These are phyloP conservation scores for Botrytis byssoidea DNA, from an alignment of 2,329 filamentous ascomycete species.

Conservation along the genomic window DNA sequence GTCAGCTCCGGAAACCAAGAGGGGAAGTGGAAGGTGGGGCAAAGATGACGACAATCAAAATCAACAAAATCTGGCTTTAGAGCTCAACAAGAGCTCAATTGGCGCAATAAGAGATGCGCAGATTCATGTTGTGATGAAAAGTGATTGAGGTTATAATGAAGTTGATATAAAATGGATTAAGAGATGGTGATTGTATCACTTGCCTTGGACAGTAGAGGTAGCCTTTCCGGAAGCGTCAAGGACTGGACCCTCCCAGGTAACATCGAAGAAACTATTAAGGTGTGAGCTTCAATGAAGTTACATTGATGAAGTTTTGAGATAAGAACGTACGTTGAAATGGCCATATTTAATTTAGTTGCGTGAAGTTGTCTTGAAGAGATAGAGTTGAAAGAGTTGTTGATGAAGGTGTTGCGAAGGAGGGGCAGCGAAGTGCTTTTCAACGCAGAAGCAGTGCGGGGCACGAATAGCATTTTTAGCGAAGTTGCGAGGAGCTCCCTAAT, in stretches of 20 bases:
- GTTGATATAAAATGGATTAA: slow-evolving; percentile 18
- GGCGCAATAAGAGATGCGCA: background rate
- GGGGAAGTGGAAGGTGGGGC: slow-evolving; percentile 22
- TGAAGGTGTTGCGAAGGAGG: slow-evolving; percentile 23
- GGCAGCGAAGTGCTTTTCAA: slow-evolving; percentile 23
- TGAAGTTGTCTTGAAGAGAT: slow-evolving; percentile 51
- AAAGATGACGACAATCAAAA: slow-evolving; percentile 27
- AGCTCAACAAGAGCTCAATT: slow-evolving; percentile 21
- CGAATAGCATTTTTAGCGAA: slow-evolving; percentile 23
- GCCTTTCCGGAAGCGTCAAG: slow-evolving; percentile 58
- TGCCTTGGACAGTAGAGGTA: slow-evolving; percentile 59
- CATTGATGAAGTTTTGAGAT: too few species aligned
- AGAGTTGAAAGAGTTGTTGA: slow-evolving; percentile 22
- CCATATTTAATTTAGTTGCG: slow-evolving; percentile 72
- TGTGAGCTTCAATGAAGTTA: slow-evolving; percentile 24
- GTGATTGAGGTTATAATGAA: background rate
- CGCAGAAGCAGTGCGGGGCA: slow-evolving; percentile 21
- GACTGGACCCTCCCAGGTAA: slow-evolving; percentile 70
- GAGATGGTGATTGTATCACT: slow-evolving; percentile 38
- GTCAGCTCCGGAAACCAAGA: slow-evolving; percentile 31
- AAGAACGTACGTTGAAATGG: slow-evolving; percentile 63
- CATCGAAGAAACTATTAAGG: slow-evolving; percentile 63
- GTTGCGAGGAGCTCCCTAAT: background rate
- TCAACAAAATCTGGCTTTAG: slow-evolving; percentile 21
- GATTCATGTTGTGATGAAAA: background rate